Base-by-base conservation (phyloP, 148 eudicot species). In the Rhododendron kiyosumense region DNA sequence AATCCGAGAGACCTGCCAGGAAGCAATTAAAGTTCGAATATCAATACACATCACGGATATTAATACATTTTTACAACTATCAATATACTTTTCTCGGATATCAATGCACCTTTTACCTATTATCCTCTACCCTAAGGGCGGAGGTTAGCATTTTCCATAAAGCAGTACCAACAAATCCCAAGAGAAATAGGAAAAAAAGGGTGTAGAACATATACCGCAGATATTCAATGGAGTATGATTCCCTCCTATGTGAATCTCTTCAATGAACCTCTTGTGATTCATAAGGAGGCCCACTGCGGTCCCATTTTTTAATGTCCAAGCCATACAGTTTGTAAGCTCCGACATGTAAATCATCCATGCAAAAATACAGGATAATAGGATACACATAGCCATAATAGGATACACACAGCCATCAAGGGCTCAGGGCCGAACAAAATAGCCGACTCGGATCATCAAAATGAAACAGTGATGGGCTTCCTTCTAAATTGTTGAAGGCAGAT, bases 1-100 rank as follows among this genome's bases (percentile, higher is more conserved):
- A 88, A 96, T 91, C 81, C 89, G 92, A 83, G 98, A 93, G 73
- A 96, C 96, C 99, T 96, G 95, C 86, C 18, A 76, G 26, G 12
- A 48, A 30, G 48, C 26, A 61, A 17, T 38, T 13, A 38, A 49
- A 11, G 74, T 15, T 34, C 36, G 36, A 0, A 34, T 34, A 34
- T 34, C 36, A 34, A 34, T 34, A 34, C 36, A 34, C 36, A 34
- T 34, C 36, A 34, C 3, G 36, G 36, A 34, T 1, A 34, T 34
- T 34, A 34, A 34, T 34, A 34, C 36, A 34, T 34, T 34, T 34
- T 34, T 34, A 34, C 36, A 34, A 34, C 36, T 34, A 34, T 34
- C 36, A 34, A 34, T 34, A 34, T 2, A 34, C 36, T 34, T 34
- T 34, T 34, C 3, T 34, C 2, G 36, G 2, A 34, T 34, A 34